Evolutionary conservation across 148 eudicot species (phyloP).

Genomic region (Vaccinium vitisidaea): DNA sequence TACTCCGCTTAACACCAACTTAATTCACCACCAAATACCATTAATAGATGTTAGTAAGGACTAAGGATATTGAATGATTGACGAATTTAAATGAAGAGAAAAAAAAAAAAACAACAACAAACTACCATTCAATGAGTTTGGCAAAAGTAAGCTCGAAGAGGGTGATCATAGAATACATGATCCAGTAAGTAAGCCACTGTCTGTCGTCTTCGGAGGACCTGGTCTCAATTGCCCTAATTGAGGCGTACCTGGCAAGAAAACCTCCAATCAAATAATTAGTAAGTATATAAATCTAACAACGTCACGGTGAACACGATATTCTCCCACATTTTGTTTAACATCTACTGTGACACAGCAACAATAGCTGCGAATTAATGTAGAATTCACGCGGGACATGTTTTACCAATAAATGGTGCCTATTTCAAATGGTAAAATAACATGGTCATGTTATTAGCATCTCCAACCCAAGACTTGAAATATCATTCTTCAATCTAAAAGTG

Average conservation of each 20-base stretch:
- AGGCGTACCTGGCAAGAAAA: constrained; percentile 62
- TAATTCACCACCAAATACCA: background rate
- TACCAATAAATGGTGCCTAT: background rate
- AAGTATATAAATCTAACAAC: background rate
- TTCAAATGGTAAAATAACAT: background rate
- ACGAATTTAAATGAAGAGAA: background rate
- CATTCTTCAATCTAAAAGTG: background rate
- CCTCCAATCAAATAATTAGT: background rate
- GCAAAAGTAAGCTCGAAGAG: constrained; percentile 91
- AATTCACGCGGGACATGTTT: background rate
- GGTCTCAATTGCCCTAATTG: constrained; percentile 87
- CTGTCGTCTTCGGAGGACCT: constrained; percentile 79
- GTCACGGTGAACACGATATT: background rate
- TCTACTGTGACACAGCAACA: background rate
- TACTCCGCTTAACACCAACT: background rate
- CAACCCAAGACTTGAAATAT: background rate
- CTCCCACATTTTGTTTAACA: background rate
- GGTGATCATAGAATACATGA: constrained; percentile 84
- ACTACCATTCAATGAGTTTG: constrained; percentile 76
- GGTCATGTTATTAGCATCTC: background rate
- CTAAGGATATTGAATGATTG: background rate
- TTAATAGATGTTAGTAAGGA: background rate
- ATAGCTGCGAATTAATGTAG: background rate
- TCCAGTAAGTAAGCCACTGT: constrained; percentile 99
- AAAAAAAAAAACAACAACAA: background rate